Evolutionary conservation across 179 eudicot genomes (phyloP).

Genomic region (Heliamphora ciliata): DNA sequence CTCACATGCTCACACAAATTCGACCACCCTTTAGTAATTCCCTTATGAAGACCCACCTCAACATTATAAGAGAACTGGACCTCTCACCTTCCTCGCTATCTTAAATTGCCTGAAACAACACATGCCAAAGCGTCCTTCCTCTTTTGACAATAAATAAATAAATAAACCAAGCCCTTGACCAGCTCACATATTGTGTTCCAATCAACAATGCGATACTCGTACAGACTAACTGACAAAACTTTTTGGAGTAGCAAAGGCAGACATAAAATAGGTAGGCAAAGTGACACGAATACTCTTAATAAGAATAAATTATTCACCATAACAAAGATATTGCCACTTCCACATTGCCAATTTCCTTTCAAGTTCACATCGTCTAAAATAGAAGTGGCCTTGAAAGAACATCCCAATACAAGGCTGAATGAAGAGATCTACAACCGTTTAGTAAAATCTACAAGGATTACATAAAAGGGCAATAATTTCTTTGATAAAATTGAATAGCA

Average conservation of each 20-base stretch:
- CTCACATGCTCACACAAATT: neutral
- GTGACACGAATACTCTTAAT: neutral
- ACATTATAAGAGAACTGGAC: neutral
- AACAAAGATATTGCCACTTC: neutral
- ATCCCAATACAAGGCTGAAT: neutral
- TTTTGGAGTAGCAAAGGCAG: too few species aligned
- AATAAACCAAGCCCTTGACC: too few species aligned
- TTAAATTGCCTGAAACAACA: too few species aligned
- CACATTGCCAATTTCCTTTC: neutral
- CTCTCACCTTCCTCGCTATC: neutral
- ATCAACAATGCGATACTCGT: too few species aligned
- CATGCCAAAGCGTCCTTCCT: too few species aligned
- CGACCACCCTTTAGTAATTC: neutral
- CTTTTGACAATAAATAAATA: too few species aligned
- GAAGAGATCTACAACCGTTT: neutral
- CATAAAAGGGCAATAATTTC: neutral
- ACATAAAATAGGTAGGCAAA: too few species aligned
- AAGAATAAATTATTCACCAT: neutral
- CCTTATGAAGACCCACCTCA: neutral
- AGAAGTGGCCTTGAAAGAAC: neutral
- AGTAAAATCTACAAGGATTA: neutral
- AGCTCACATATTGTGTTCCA: too few species aligned
- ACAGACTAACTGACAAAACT: too few species aligned
- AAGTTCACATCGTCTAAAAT: neutral
- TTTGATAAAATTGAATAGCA: neutral